Base-by-base conservation (phyloP, 306 rosid species). In the Pueraria montana region DNA sequence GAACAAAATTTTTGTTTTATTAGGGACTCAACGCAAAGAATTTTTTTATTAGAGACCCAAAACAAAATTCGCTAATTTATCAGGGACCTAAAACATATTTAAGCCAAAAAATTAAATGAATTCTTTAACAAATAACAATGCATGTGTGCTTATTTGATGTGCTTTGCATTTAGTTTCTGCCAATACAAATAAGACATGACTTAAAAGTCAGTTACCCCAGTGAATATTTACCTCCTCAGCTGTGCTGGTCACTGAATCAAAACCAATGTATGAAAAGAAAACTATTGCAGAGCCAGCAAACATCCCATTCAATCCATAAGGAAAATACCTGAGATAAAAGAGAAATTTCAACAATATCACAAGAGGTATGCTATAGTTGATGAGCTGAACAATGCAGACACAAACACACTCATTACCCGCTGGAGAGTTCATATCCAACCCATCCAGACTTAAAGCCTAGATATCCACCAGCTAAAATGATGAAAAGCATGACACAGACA, bases 221-320 rank as follows among this genome's bases (percentile, higher is more conserved):
- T 52, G 63, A 88, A 77, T 80, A 46, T 58, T 66, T 84, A 90
- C 94, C 97, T 90, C 97, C 88, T 92, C 92, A n/a, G 92, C 97
- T 34, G 94, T 90, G 84, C 91, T 87, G 66, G 83, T 82, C 18
- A 92, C 92, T 58, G 97, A 80, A 86, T 92, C 97, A 55, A 92
- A 92, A 72, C 97, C 97, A 43, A 90, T 92, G 82, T 89, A 90
- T 52, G 94, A 89, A 86, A 92, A 92, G 92, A 92, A 92, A 85
- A 92, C 89, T 58, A 89, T 84, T n/a, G 90, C 87, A 61, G 92
- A 88, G 71, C 97, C 94, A 78, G 92, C 42, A 75, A 92, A 85
- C 82, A 92, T 66, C 53, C 97, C 97, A 52, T 92, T 90, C 36
- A 92, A 66, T 76, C 97, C 97, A 68, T 84, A 89, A 0, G 94